A percentile compares a stretch with the other conserved stretches of the same genome.
phyloP scores from a whole-genome alignment of 345 rosid genomes.

The Cochlearia excelsa region DNA sequence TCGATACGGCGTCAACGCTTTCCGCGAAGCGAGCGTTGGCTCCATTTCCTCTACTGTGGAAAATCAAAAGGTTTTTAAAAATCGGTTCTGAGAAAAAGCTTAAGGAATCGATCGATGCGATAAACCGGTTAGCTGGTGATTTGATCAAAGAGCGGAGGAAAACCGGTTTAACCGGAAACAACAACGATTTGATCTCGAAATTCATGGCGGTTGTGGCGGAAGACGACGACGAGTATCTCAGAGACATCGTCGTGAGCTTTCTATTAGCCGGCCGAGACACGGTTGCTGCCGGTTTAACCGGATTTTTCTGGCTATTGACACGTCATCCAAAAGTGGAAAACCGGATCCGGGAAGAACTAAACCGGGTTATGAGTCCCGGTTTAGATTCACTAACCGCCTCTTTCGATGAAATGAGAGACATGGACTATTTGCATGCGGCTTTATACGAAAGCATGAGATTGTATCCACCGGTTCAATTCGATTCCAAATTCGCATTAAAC shows the following conservation, averaged over 20 bases:
- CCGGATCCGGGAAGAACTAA: slow-evolving; percentile 46
- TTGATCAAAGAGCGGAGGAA: slow-evolving; percentile 45
- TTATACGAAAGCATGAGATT: slow-evolving; percentile 60
- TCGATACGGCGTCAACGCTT: slow-evolving; percentile 52
- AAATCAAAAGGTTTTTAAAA: slow-evolving; percentile 46
- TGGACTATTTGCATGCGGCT: slow-evolving; percentile 64
- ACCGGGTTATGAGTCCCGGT: slow-evolving; percentile 38
- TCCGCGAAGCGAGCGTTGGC: slow-evolving; percentile 53
- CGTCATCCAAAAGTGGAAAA: slow-evolving; percentile 48
- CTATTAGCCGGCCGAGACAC: slow-evolving; percentile 79
- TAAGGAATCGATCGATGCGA: slow-evolving; percentile 45
- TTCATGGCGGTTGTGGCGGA: slow-evolving; percentile 49
- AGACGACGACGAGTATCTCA: slow-evolving; percentile 51
- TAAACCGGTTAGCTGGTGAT: slow-evolving; percentile 46
- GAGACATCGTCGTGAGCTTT: slow-evolving; percentile 69
- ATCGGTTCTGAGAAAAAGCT: slow-evolving; percentile 59
- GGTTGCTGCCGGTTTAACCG: slow-evolving; percentile 60
- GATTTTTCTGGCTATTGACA: slow-evolving; percentile 58
- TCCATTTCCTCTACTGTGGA: slow-evolving; percentile 51
- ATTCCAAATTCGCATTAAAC: slow-evolving; percentile 57
- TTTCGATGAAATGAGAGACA: slow-evolving; percentile 40
- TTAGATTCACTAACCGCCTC: slow-evolving; percentile 33
- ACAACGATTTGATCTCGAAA: slow-evolving; percentile 57
- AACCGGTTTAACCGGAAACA: slow-evolving; percentile 27
- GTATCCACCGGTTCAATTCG: slow-evolving; percentile 75